Conservation (phyloP, 163 green algal species). For the Coccomyxa subellipsoidea region DNA sequence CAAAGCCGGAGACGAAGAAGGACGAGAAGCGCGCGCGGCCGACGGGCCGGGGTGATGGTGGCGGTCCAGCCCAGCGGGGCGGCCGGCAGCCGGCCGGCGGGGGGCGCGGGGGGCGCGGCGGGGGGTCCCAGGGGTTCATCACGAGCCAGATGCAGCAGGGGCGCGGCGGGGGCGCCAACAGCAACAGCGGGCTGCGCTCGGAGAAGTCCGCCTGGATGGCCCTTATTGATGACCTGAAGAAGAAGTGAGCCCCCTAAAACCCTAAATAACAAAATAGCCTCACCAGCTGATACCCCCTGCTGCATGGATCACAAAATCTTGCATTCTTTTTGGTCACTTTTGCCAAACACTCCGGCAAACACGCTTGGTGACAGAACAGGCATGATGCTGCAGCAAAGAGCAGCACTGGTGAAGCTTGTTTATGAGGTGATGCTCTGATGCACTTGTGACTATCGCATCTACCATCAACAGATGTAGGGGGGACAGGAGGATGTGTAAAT, state of each 20-base stretch:
- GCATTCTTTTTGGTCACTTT: no score
- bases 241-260: constrained; percentile 35
- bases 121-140: neutral
- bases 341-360: no score
- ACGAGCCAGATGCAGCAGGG: neutral
- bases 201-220: constrained; percentile 69
- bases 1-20: constrained; percentile 34
- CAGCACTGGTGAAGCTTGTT: no score
- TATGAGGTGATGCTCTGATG: no score
- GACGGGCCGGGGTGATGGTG: constrained; percentile 47
- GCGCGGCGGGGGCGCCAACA: constrained; percentile 24
- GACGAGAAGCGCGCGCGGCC: constrained; percentile 50
- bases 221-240: constrained; percentile 75
- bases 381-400: no score
- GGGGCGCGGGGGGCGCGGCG: neutral
- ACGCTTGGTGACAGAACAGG: no score
- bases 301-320: no score
- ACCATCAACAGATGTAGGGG: no score
- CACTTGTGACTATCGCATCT: no score
- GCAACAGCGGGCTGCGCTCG: constrained; percentile 32
- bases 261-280: no score
- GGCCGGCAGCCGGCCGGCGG: neutral
- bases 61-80: constrained; percentile 16
- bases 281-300: no score
- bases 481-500: no score